Evolutionary conservation across 768 basidiomycete species (phyloP).

Genomic region (Phlebiopsis flavidoalba): DNA sequence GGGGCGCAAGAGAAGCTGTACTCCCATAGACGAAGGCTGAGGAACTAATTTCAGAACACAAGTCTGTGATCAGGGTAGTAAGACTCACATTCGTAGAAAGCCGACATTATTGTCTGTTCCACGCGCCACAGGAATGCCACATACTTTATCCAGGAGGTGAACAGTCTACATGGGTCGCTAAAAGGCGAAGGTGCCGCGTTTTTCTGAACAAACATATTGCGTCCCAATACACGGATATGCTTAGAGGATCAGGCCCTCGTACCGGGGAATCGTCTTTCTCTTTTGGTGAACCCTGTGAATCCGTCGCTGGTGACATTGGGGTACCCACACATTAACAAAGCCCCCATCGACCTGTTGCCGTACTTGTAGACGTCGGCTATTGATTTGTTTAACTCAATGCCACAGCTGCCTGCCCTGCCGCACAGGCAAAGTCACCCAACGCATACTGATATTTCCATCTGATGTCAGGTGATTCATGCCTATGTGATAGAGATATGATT

Average conservation of each 20-base stretch:
- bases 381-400: constrained; percentile 36
- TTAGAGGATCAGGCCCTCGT: constrained; percentile 14
- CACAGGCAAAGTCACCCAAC: constrained; percentile 46
- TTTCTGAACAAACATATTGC: constrained; percentile 29
- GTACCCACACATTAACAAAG: constrained; percentile 43
- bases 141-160: constrained; percentile 44
- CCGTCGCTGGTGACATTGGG: constrained; percentile 39
- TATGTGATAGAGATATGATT: background rate
- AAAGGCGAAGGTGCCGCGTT: constrained; percentile 45
- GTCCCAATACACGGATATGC: background rate
- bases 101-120: constrained; percentile 46
- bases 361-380: constrained; percentile 36
- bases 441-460: constrained; percentile 32
- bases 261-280: constrained; percentile 41
- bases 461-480: too few species aligned
- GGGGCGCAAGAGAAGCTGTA: constrained; percentile 49
- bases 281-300: constrained; percentile 43
- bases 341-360: constrained; percentile 47
- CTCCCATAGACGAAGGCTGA: constrained; percentile 50
- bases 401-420: constrained; percentile 45
- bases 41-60: background rate
- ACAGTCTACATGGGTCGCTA: constrained; percentile 44
- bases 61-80: background rate
- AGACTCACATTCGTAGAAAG: constrained; percentile 45
- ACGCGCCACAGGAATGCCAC: constrained; percentile 43